Percentiles rank a stretch among this genome's conserved stretches.
phyloP scores from a whole-genome alignment of 2,329 filamentous ascomycete species.

The Coniochaeta pulveracea region DNA sequence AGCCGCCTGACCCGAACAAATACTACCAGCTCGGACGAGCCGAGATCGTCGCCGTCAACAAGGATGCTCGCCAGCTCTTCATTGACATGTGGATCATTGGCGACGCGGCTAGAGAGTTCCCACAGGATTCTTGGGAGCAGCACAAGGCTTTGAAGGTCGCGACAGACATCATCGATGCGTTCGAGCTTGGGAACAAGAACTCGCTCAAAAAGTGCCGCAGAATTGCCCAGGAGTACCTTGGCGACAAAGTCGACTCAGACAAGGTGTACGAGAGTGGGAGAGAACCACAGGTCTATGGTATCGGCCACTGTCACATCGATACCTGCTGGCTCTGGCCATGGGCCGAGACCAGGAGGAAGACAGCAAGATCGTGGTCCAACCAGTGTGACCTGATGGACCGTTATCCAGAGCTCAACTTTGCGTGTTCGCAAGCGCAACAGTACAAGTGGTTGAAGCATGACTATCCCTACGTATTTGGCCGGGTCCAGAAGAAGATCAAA shows the following conservation, averaged over 20 bases:
- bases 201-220: conserved; percentile 71
- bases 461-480: conserved; percentile 81
- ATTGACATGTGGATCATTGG: conserved; percentile 95
- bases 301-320: conserved; percentile 96
- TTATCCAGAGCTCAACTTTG: conserved; percentile 88
- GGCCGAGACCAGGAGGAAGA: conserved; percentile 94
- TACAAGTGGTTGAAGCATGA: conserved; percentile 93
- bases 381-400: conserved; percentile 92
- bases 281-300: conserved; percentile 69
- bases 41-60: conserved; percentile 80
- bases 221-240: conserved; percentile 75
- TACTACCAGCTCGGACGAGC: conserved; percentile 68
- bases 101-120: conserved; percentile 87
- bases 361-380: conserved; percentile 90
- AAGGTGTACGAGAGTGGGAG: conserved; percentile 73
- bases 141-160: conserved; percentile 75
- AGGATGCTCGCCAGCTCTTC: conserved; percentile 69
- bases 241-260: conserved; percentile 67
- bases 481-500: conserved; percentile 84
- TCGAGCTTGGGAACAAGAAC: conserved; percentile 68
- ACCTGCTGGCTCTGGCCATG: conserved; percentile 98
- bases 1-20: conserved; percentile 77
- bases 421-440: conserved; percentile 89
- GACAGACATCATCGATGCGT: conserved; percentile 83
- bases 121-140: conserved; percentile 76